Base-by-base conservation (phyloP, 2,329 filamentous ascomycete genomes). In the Clarireedia homoeocarpa region DNA sequence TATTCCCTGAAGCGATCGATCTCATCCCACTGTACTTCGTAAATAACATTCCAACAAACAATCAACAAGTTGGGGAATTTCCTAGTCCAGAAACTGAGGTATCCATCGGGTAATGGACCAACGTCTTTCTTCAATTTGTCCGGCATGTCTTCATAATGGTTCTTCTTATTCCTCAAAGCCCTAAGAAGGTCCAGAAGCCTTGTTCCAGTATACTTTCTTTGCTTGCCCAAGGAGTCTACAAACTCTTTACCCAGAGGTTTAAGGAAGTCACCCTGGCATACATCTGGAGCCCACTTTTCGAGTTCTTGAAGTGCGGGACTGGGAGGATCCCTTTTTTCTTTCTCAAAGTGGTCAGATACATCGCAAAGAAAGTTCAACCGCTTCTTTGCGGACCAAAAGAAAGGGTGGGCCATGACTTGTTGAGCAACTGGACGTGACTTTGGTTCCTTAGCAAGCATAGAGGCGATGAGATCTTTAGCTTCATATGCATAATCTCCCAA, bases 131-230 rank as follows among this genome's bases (percentile, higher is more conserved):
- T 92, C 60, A 96, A 80, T 49, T 83, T 74, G 14, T 91, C 88
- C 6, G 88, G 81, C 89, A 99, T 92, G 70, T 99, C 94, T 67
- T 96, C 91, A 70, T 96, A 99, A 69, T 99, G 94, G 62, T 97
- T 96, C 66, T 88, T 89, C 80, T 99, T 99, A 73, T 99, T 99
- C 24, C 94, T 80, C 55, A 99, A 75, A 1, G 92, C 94, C 1
- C 94, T 82, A 20, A 99, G 74, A 23, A 99, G 77, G 71, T 99
- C 94, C 54, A 99, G 74, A 68, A 99, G 81, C 48, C 84, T 82
- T 1, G 82, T 80, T 0, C 91, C 91, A 0, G 88, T 94, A 72
- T 99, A 99, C 72, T 96, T 96, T 67, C 92, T 83, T 73, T 97
- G 92, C 73, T 95, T 96, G 57, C 91, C 91, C 6, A 97, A 78